These are phyloP conservation scores for Tympanopsis confertula DNA, from an alignment of 2,329 filamentous ascomycete genomes.

Conservation along the genomic window DNA sequence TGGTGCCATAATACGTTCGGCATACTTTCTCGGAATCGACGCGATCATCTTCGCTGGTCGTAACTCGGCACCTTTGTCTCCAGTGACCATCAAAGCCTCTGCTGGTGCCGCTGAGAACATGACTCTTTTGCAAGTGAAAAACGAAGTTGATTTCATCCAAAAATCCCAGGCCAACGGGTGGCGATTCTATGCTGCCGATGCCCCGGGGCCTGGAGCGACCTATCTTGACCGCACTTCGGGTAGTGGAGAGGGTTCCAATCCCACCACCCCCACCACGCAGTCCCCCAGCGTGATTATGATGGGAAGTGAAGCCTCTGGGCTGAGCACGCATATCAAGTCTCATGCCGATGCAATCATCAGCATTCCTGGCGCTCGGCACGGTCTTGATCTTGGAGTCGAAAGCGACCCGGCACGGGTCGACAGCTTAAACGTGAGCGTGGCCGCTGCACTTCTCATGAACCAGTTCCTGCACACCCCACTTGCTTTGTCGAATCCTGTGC, in stretches of 20 bases:
- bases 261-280: background rate
- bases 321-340: constrained; percentile 29
- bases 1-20: constrained; percentile 49
- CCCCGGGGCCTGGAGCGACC: background rate
- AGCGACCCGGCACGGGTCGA: constrained; percentile 32
- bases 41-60: constrained; percentile 43
- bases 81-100: constrained; percentile 46
- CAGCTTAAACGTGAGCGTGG: constrained; percentile 53
- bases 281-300: constrained; percentile 47
- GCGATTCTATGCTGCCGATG: constrained; percentile 44
- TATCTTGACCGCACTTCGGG: background rate
- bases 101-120: constrained; percentile 51
- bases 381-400: constrained; percentile 10
- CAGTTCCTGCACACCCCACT: constrained; percentile 20
- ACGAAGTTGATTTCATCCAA: constrained; percentile 38
- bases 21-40: constrained; percentile 51
- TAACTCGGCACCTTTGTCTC: constrained; percentile 40
- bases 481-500: too few relatives aligned
- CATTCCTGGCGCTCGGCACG: constrained; percentile 31
- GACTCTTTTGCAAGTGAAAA: constrained; percentile 34
- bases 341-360: constrained; percentile 40
- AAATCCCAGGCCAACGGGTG: constrained; percentile 39
- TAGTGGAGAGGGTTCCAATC: background rate
- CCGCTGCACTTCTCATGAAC: constrained; percentile 38
- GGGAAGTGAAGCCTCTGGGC: constrained; percentile 38